These are phyloP conservation scores for Meyerozyma carpophila DNA, from an alignment of 1,139 yeast species.

Conservation along the genomic window DNA sequence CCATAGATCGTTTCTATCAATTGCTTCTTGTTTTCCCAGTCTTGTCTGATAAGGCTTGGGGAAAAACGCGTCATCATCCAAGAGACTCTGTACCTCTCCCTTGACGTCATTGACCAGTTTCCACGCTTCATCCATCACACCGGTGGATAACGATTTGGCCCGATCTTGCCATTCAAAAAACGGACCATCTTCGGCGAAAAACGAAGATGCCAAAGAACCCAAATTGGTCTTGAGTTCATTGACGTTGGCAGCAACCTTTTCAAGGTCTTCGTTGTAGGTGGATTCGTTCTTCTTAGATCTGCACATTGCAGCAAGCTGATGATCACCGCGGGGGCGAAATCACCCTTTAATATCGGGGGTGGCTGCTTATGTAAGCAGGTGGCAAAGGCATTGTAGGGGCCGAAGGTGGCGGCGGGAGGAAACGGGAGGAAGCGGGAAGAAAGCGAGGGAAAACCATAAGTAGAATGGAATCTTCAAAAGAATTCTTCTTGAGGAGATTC, in stretches of 20 bases:
- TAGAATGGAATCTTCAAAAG: no score
- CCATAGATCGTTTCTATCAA: background rate
- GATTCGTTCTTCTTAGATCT: slow-evolving; percentile 2
- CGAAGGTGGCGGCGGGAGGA: no score
- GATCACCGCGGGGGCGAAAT: background rate
- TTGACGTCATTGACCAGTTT: background rate
- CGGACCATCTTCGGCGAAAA: slow-evolving; percentile 6
- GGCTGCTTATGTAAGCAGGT: background rate
- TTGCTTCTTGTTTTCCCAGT: background rate
- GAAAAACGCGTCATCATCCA: background rate
- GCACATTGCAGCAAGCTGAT: background rate
- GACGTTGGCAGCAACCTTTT: slow-evolving; percentile 15
- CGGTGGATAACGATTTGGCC: background rate
- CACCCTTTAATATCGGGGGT: background rate
- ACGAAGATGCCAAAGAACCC: slow-evolving; percentile 12
- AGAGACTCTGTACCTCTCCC: background rate
- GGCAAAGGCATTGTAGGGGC: background rate
- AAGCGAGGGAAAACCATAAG: no score
- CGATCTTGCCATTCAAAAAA: background rate
- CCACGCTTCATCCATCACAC: background rate
- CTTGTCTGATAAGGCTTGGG: slow-evolving; percentile 10
- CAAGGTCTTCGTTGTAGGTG: slow-evolving; percentile 10
- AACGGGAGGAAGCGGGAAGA: no score
- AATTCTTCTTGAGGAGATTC: no score
- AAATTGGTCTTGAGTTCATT: slow-evolving; percentile 15